Conservation (phyloP, 2,329 filamentous ascomycete species). For the Ramichloridium luteum region DNA sequence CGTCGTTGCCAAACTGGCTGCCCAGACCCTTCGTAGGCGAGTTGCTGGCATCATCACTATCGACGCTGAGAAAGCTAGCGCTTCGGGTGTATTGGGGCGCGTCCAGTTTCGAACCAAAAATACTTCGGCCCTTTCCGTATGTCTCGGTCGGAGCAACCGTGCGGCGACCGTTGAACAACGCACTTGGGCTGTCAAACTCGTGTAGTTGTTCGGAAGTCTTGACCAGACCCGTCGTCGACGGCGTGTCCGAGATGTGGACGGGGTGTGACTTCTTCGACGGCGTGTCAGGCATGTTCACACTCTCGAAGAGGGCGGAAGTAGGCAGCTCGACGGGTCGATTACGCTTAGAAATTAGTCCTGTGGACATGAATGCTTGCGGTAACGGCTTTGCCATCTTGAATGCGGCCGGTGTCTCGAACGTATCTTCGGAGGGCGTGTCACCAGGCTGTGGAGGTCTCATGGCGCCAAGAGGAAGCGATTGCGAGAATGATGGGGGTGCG, state of each 20-base stretch:
- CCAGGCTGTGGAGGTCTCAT: constrained; percentile 33
- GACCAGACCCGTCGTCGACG: constrained; percentile 42
- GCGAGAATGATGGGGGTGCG: constrained; percentile 50
- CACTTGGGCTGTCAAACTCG: constrained; percentile 67
- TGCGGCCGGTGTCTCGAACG: constrained; percentile 54
- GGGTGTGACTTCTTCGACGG: constrained; percentile 84
- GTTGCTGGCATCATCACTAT: constrained; percentile 55
- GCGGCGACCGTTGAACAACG: constrained; percentile 59
- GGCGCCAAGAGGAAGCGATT: constrained; percentile 60
- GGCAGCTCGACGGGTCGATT: constrained; percentile 63
- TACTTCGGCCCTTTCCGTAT: constrained; percentile 51
- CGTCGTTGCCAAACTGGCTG: constrained; percentile 50
- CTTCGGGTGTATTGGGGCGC: constrained; percentile 40
- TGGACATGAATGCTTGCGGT: constrained; percentile 82
- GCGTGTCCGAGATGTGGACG: constrained; percentile 46
- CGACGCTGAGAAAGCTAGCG: constrained; percentile 67
- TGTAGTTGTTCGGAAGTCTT: constrained; percentile 54
- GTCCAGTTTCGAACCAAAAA: constrained; percentile 47
- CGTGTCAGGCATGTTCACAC: constrained; percentile 75
- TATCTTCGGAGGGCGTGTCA: constrained; percentile 30
- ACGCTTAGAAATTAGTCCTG: constrained; percentile 87
- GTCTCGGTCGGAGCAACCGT: constrained; percentile 52
- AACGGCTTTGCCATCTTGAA: constrained; percentile 68
- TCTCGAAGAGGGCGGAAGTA: constrained; percentile 36
- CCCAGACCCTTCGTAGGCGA: constrained; percentile 44